phyloP scores from a whole-genome alignment of 306 rosid genomes.

The Cucurbita ficifolia region DNA sequence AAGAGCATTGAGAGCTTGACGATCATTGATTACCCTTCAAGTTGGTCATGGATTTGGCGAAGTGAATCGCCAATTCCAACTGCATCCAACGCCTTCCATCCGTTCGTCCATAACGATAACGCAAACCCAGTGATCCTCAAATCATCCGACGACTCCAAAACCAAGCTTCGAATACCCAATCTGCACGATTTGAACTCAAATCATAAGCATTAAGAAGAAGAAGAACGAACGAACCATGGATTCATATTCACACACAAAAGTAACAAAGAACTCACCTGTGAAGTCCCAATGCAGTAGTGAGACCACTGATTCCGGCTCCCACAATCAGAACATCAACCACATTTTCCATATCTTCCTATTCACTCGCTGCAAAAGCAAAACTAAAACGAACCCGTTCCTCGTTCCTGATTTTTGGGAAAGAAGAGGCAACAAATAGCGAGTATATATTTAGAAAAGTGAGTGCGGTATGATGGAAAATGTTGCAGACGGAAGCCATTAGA shows the following conservation, averaged over 20 bases:
- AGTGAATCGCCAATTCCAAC: slow-evolving; percentile 41
- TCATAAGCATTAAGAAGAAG: not conserved
- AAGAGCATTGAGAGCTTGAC: not conserved
- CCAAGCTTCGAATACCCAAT: slow-evolving; percentile 46
- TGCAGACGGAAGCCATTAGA: slow-evolving; percentile 1
- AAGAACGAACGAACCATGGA: not conserved
- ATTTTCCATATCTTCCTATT: slow-evolving; percentile 1
- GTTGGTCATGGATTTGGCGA: slow-evolving; percentile 26
- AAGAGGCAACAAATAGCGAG: not conserved
- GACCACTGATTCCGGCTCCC: slow-evolving; percentile 77
- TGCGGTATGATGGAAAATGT: not conserved
- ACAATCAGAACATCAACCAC: slow-evolving; percentile 46
- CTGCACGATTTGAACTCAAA: slow-evolving; percentile 7
- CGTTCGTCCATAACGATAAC: slow-evolving; percentile 44
- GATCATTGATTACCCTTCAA: slow-evolving; percentile 23
- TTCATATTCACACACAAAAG: not conserved
- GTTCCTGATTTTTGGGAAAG: not conserved
- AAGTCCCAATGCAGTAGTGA: slow-evolving; percentile 50
- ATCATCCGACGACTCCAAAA: slow-evolving; percentile 44
- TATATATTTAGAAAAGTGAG: not conserved
- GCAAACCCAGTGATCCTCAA: slow-evolving; percentile 58
- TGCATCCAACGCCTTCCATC: slow-evolving; percentile 72
- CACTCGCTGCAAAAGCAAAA: not conserved
- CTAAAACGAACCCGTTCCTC: too few relatives aligned
- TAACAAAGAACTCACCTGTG: not conserved